Evolutionary conservation across 1,139 yeast species (phyloP).

Genomic region (Pichia sp.): DNA sequence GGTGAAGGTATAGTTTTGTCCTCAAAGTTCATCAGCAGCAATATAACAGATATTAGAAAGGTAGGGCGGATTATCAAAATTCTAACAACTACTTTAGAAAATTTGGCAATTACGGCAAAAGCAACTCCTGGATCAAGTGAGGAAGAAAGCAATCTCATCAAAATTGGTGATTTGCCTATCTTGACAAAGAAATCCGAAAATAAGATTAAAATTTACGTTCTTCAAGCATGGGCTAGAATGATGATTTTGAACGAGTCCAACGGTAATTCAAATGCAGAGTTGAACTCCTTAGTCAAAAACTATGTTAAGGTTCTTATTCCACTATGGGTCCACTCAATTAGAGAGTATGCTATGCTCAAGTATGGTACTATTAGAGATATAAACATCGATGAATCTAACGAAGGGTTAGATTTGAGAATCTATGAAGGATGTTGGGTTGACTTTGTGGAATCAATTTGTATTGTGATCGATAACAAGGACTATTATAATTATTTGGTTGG

Average conservation of each 20-base stretch:
- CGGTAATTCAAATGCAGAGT: constrained; percentile 30
- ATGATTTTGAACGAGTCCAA: constrained; percentile 37
- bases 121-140: constrained; percentile 2
- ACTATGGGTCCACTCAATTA: constrained; percentile 71
- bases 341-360: constrained; percentile 68
- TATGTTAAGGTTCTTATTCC: constrained; percentile 62
- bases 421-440: constrained; percentile 75
- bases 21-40: constrained; percentile 66
- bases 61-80: constrained; percentile 63
- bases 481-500: constrained; percentile 43
- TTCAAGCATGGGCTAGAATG: constrained; percentile 87
- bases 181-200: constrained; percentile 50
- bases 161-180: constrained; percentile 39
- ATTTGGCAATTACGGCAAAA: constrained; percentile 38
- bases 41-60: constrained; percentile 44
- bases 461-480: constrained; percentile 45
- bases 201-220: constrained; percentile 62
- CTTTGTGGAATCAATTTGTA: constrained; percentile 71
- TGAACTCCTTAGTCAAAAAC: constrained; percentile 47
- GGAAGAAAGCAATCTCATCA: constrained; percentile 27
- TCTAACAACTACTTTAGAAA: constrained; percentile 64
- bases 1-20: constrained; percentile 75
- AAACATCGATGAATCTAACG: constrained; percentile 16
- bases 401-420: constrained; percentile 49
- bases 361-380: constrained; percentile 42